These are phyloP conservation scores for Lagenidium sp. DNA, from an alignment of 352 stramenopile species.

Conservation along the genomic window DNA sequence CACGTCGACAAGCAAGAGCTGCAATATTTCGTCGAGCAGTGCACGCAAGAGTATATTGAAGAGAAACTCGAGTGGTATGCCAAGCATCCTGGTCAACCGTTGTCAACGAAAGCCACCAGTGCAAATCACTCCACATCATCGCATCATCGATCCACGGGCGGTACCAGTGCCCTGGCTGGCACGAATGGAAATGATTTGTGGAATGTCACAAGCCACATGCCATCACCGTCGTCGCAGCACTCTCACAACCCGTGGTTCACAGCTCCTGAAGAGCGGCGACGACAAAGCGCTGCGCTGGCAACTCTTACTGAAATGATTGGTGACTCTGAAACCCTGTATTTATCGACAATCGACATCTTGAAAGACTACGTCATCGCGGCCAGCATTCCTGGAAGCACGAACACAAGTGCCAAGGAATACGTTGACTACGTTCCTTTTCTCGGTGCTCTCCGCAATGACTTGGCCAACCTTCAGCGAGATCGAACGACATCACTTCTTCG, in stretches of 20 bases:
- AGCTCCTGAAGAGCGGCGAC: conserved; percentile 53
- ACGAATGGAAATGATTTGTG: conserved; percentile 26
- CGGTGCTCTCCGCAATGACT: conserved; percentile 63
- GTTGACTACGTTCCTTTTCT: conserved; percentile 80
- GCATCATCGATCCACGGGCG: background rate
- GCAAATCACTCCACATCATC: conserved; percentile 5
- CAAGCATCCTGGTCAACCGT: conserved; percentile 23
- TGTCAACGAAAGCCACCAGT: conserved; percentile 8
- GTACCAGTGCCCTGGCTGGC: background rate
- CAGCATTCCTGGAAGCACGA: conserved; percentile 56
- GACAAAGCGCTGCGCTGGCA: conserved; percentile 48
- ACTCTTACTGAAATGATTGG: conserved; percentile 74
- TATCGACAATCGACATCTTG: conserved; percentile 70
- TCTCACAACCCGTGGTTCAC: conserved; percentile 11
- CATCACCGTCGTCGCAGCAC: conserved; percentile 19
- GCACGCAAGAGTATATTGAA: conserved; percentile 61
- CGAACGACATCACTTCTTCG: conserved; percentile 60
- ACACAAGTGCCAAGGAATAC: conserved; percentile 65
- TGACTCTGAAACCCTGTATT: conserved; percentile 75
- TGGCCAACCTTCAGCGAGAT: conserved; percentile 77
- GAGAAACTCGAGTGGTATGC: conserved; percentile 63
- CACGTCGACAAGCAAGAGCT: conserved; percentile 62
- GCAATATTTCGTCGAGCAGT: conserved; percentile 65
- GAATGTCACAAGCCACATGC: conserved; percentile 68
- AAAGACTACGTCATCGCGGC: conserved; percentile 63